A percentile compares a stretch with the other conserved stretches of the same genome.
These are phyloP conservation scores for Stenogyne calaminthoides DNA, from an alignment of 305 asterid species.

Conservation along the genomic window DNA sequence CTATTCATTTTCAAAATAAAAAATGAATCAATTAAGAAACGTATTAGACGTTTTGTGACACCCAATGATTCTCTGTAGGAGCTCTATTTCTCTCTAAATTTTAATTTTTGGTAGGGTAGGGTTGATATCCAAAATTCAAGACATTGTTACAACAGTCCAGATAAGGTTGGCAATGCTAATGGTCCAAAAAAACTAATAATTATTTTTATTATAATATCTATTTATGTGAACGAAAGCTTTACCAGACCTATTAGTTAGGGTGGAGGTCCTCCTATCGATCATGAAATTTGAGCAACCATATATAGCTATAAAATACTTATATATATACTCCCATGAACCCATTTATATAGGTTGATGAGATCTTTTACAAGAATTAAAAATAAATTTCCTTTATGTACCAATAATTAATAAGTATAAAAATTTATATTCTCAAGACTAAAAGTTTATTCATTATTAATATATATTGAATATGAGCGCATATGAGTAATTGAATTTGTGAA, in stretches of 20 bases:
- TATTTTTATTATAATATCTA: too few species aligned
- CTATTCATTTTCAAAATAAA: too few species aligned
- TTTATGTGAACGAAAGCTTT: neutral
- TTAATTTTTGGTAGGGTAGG: neutral
- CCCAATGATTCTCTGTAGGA: neutral
- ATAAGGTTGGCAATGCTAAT: neutral
- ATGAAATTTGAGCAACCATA: neutral
- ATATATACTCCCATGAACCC: too few species aligned
- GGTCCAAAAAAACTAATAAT: neutral
- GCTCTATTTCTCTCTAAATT: neutral
- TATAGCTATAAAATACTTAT: too few species aligned
- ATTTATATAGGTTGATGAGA: too few species aligned
- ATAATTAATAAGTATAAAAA: too few species aligned
- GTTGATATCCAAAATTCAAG: neutral
- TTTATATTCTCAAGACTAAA: too few species aligned
- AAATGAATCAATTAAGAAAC: neutral
- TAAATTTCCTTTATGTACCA: too few species aligned
- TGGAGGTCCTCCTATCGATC: neutral
- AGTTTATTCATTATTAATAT: too few species aligned
- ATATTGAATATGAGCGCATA: too few species aligned
- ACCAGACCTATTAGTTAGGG: neutral
- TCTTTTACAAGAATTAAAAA: too few species aligned
- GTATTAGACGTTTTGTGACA: neutral
- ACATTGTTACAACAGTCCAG: neutral
- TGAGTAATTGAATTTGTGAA: too few species aligned